Percentiles rank a stretch among this genome's conserved stretches.
These are phyloP conservation scores for Blastobotrys capitulatus DNA, from an alignment of 1,139 yeast genomes.

Conservation along the genomic window DNA sequence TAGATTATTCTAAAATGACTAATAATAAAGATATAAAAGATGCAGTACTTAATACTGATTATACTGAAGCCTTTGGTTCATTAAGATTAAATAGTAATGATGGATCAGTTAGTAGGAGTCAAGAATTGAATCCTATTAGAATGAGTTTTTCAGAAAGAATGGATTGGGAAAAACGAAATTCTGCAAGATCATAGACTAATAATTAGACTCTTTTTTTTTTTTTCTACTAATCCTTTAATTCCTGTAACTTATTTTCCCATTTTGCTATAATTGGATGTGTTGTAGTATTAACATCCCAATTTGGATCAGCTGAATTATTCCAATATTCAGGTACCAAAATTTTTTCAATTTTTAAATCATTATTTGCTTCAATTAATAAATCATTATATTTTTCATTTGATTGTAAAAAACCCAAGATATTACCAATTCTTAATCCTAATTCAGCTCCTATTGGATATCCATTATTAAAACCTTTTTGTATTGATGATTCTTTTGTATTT, in stretches of 20 bases:
- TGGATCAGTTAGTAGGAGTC: slow-evolving; percentile 12
- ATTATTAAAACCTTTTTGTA: slow-evolving; percentile 76
- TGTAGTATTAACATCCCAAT: slow-evolving; percentile 18
- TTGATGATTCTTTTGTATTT: slow-evolving; percentile 57
- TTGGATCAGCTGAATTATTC: slow-evolving; percentile 41
- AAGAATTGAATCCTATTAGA: slow-evolving; percentile 21
- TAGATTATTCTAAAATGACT: not conserved
- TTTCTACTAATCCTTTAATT: not conserved
- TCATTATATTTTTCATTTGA: slow-evolving; percentile 23
- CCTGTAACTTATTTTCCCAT: slow-evolving; percentile 31
- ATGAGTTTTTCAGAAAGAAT: slow-evolving; percentile 32
- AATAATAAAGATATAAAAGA: not conserved
- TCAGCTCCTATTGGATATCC: slow-evolving; percentile 74
- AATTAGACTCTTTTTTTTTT: not conserved
- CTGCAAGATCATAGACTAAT: not conserved
- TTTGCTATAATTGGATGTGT: slow-evolving; percentile 37
- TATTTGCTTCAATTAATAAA: slow-evolving; percentile 37
- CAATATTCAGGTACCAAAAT: slow-evolving; percentile 49
- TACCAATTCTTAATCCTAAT: slow-evolving; percentile 63
- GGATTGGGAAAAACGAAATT: slow-evolving; percentile 23
- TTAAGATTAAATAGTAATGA: slow-evolving; percentile 15
- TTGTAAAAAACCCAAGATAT: slow-evolving; percentile 50
- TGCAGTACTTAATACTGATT: not conserved
- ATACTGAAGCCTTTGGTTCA: slow-evolving; percentile 2
- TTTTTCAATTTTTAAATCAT: slow-evolving; percentile 48